phyloP scores from a whole-genome alignment of 352 stramenopile genomes.

The Globisporangium cylindrosporum region DNA sequence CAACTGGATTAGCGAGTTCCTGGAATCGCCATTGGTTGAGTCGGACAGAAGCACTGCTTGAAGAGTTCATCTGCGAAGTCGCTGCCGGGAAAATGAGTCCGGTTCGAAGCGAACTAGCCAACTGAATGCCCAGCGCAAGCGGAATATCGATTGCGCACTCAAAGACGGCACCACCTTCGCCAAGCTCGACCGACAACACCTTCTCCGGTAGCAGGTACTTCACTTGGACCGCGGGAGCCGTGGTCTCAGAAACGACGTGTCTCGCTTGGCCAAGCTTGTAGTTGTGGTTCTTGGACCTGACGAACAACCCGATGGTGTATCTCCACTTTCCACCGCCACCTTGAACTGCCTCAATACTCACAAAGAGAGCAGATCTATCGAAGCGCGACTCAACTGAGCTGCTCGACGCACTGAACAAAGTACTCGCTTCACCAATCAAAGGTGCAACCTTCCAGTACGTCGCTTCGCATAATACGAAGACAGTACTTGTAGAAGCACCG shows the following conservation, averaged over 20 bases:
- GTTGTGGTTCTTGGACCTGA: constrained; percentile 36
- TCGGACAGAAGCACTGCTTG: constrained; percentile 1
- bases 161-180: constrained; percentile 36
- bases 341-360: constrained; percentile 22
- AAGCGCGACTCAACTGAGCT: constrained; percentile 14
- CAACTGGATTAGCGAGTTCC: constrained; percentile 7
- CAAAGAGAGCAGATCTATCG: constrained; percentile 35
- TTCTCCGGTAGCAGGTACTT: constrained; percentile 42
- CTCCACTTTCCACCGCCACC: constrained; percentile 7
- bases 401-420: constrained; percentile 13
- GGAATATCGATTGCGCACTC: constrained; percentile 56
- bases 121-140: constrained; percentile 38
- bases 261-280: constrained; percentile 36
- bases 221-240: constrained; percentile 27
- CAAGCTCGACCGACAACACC: constrained; percentile 41
- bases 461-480: constrained; percentile 64
- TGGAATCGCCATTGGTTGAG: constrained; percentile 38
- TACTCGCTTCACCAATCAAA: constrained; percentile 35
- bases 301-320: constrained; percentile 42
- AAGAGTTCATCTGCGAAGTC: not conserved
- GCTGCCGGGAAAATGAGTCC: constrained; percentile 47
- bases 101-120: constrained; percentile 28
- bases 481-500: constrained; percentile 11
- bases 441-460: constrained; percentile 71
- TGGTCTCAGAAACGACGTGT: constrained; percentile 24